These are phyloP conservation scores for Ceratobasidium sp. DNA, from an alignment of 1,284 basidiomycete genomes.

Conservation along the genomic window DNA sequence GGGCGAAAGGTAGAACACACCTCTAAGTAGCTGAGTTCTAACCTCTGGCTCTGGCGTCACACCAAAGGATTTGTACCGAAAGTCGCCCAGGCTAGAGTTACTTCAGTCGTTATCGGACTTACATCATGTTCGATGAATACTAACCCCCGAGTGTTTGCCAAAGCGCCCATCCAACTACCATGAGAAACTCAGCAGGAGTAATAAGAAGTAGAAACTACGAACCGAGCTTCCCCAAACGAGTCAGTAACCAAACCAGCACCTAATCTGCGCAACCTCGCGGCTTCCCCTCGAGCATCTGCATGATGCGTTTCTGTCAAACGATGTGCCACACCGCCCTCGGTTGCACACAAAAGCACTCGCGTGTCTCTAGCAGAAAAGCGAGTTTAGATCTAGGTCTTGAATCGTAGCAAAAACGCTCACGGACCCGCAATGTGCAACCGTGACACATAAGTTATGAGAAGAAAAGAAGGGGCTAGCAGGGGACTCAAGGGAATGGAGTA, in stretches of 20 bases:
- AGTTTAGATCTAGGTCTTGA: constrained; percentile 39
- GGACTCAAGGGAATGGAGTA: constrained; percentile 87
- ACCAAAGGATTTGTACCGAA: constrained; percentile 89
- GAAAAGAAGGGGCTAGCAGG: constrained; percentile 83
- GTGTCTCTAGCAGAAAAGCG: constrained; percentile 78
- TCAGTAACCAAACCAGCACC: constrained; percentile 92
- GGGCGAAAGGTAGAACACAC: constrained; percentile 59
- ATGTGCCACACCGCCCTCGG: constrained; percentile 75
- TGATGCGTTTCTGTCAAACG: constrained; percentile 94
- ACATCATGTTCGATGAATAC: constrained; percentile 51
- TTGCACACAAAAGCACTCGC: constrained; percentile 84
- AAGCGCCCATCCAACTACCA: constrained; percentile 91
- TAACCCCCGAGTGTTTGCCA: constrained; percentile 92
- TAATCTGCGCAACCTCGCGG: constrained; percentile 85
- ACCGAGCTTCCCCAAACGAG: constrained; percentile 94
- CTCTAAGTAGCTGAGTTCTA: constrained; percentile 80
- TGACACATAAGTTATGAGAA: constrained; percentile 76
- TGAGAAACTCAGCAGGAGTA: not conserved
- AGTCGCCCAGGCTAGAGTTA: constrained; percentile 82
- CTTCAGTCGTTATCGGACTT: constrained; percentile 41
- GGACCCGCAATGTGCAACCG: constrained; percentile 93
- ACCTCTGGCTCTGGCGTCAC: constrained; percentile 97
- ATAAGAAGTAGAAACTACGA: constrained; percentile 50
- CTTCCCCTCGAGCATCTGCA: constrained; percentile 88
- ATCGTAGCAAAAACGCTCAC: constrained; percentile 51